Base-by-base conservation (phyloP, 139 green algal genomes). In the Haematococcus sp. region DNA sequence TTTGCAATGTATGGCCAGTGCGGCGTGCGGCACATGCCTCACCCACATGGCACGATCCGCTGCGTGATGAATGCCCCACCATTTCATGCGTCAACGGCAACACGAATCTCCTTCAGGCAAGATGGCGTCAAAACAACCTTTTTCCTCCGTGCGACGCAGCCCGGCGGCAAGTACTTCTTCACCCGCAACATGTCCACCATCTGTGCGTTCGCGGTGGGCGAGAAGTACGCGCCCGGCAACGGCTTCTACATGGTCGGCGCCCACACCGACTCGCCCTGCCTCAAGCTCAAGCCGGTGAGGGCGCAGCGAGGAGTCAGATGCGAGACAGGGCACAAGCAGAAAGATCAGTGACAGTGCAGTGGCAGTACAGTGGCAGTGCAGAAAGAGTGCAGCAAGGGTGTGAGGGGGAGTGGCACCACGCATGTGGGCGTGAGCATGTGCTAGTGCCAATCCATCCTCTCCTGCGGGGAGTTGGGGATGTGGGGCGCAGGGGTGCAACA, bases 171-270 rank as follows among this genome's bases (percentile, higher is more conserved):
- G 71, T 99, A 99, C 79, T 99, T 93, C 75, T 97, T 98, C 82
- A 98, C 93, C 1, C 88, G 95, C 67, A 98, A 97, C 82, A 83
- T 87, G 58, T 94, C 88, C 68, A 94, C 93, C 19, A 83, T 99
- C 30, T 93, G 98, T 9, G 95, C 95, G 0, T 99, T 98, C 79
- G 88, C 91, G 0, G 87, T 97, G 44, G 93, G 93, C 1, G 59
- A 76, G 31, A 84, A 91, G 77, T 98, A 94, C 75, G 33, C 86
- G 59, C 80, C 79, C 44, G 94, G 93, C 54, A 93, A 93, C 64
- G 91, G 93, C 1, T 94, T 98, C 77, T 91, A 93, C 79, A 93
- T 98, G 87, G 79, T 98, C 0, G 95, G 90, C 0, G 95, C 95
- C 0, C 95, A 99, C 87, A 99, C 95, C 2, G 93, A 98, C 84